Evolutionary conservation across 768 basidiomycete species (phyloP), one percentile per base, ranked within the genome.

Genomic region (Russula virescens): DNA sequence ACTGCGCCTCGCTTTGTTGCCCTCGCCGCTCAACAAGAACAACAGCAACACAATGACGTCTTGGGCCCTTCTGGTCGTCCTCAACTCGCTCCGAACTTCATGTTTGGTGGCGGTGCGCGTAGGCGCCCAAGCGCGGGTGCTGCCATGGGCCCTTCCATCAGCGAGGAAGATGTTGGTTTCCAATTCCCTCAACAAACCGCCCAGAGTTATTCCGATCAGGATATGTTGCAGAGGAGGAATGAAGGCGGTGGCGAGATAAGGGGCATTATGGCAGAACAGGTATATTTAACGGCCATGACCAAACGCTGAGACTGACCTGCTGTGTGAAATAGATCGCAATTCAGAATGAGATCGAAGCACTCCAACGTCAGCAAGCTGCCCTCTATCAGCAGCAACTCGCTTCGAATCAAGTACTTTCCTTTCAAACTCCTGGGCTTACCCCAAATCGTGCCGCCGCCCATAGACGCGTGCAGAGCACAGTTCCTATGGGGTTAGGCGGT

Each of bases 211-310:
- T 68, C 68, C 23, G 68, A 65, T 34, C 68, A 68, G 34, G 64
- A 60, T 8, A 76, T 80, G 65, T 72, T 71, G 63, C 83, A 83
- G 67, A 77, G 86, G 65, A 84, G 86, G 72, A 73, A 78, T 38
- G 86, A 89, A 52, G 82, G 80, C 58, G 72, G 74, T 26, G 87
- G 85, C 55, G 93, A 96, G 71, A 84, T 94, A 60, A 84, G 83
- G 38, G 90, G 90, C 26, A 89, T 95, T 60, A 94, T 98, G 92
- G 93, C 93, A 7, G 94, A 98, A 74, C 96, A 98, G 83, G 94
- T 92, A 67, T 64, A 77, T 64, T 6, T 6, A 13, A 11, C 51
- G 11, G n/a, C 40, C 28, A 47, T 64, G 35, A 26, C 50, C n/a
- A 60, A 55, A 42, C 45, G 34, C 42, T 2, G 40, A 49, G 26